phyloP scores from a whole-genome alignment of 2,329 filamentous ascomycete genomes.

The Arthrinium puccinioides region DNA sequence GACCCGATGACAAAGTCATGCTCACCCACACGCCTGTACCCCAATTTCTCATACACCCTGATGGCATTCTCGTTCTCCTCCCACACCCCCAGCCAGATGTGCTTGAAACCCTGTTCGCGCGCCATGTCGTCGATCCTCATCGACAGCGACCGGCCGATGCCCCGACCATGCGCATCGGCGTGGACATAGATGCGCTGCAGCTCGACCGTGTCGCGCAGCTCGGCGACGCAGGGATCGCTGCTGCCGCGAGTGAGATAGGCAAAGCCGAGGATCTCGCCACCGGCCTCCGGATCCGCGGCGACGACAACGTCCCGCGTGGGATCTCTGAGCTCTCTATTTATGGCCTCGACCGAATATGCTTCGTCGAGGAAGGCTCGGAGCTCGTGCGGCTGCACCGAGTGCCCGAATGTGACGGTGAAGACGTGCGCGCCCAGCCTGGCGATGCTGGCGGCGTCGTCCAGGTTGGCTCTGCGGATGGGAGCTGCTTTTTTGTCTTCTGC shows the following conservation, averaged over 20 bases:
- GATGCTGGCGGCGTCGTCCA: no score
- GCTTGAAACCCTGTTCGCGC: conserved; percentile 15
- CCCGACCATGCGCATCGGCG: conserved; percentile 16
- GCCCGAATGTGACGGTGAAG: no score
- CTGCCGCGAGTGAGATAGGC: not conserved
- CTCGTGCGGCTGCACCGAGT: no score
- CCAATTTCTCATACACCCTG: conserved; percentile 15
- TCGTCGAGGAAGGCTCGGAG: not conserved
- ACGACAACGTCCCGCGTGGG: not conserved
- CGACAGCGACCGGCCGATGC: conserved; percentile 19
- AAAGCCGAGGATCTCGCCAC: not conserved
- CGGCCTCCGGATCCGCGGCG: not conserved
- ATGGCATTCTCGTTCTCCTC: conserved; percentile 14
- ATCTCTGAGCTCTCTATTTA: not conserved
- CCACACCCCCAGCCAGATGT: conserved; percentile 21
- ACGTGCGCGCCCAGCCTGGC: no score
- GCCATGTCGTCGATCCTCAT: conserved; percentile 15
- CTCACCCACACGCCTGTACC: conserved; percentile 15
- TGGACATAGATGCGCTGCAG: conserved; percentile 21
- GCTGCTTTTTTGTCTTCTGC: no score
- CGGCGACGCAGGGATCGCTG: not conserved
- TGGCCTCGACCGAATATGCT: not conserved
- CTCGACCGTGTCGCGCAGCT: conserved; percentile 9
- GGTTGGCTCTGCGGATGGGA: no score
- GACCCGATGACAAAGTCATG: conserved; percentile 14